Evolutionary conservation across 2,329 filamentous ascomycete species (phyloP), one percentile per base, ranked within the genome.

Genomic region (Claviceps sorghi): DNA sequence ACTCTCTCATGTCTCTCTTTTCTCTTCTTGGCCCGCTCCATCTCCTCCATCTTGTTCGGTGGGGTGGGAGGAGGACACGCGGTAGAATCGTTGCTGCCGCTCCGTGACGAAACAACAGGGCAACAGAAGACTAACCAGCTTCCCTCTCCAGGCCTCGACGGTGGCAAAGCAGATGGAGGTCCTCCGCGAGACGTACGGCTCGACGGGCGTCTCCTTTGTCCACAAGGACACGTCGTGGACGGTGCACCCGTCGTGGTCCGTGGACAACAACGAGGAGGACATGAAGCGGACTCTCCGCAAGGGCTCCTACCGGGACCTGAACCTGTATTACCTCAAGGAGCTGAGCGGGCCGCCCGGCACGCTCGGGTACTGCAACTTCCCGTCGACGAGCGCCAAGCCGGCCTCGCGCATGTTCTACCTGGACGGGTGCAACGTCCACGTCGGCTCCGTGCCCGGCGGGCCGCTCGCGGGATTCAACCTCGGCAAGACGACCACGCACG

Each of bases 241-340:
- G 40, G 58, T 74, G 59, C 73, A 77, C 64, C 48, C 59, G 22
- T 62, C 59, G 53, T 77, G 73, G 73, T 68, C 70, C 26, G 69
- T 66, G 44, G 46, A 69, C 56, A 53, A 53, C 22, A 56, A 60
- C 49, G 43, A 45, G 26, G 67, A 72, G 58, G 59, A 57, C 32
- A 74, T 74, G 71, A 73, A 73, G 66, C 59, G 58, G 40, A 56
- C 65, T 29, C 66, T 74, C 44, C 68, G 69, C 55, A 66, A 69
- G 61, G 68, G 67, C 51, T 62, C 54, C 48, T 69, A 69, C 57
- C 42, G 58, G 2, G 64, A 69, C 53, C 66, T 75, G 32, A 75
- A 75, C 63, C 29, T 75, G 42, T 74, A 73, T 65, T 71, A 73
- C 60, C 61, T 70, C 49, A 59, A 61, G n/a, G 52, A 43, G 6